phyloP scores from a whole-genome alignment of 2,329 filamentous ascomycete species.

The Zymoseptoria brevis region DNA sequence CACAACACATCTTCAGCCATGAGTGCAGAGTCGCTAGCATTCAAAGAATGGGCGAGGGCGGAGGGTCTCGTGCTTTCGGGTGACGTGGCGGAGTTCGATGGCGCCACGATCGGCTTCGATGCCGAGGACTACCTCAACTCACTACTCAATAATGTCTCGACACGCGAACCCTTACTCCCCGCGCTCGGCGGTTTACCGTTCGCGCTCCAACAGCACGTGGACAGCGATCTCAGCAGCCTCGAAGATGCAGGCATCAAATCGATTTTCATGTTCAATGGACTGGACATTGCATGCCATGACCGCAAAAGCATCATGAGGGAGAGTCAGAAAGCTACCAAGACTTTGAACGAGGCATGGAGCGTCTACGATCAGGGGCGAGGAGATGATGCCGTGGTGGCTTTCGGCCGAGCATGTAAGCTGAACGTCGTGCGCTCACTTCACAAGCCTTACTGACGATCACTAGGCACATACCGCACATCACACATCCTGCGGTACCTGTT shows the following conservation, averaged over 20 bases:
- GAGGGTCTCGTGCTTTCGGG: slow-evolving; percentile 8
- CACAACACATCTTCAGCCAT: background rate
- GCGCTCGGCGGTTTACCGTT: slow-evolving; percentile 83
- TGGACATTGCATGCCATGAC: slow-evolving; percentile 43
- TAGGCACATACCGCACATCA: slow-evolving; percentile 63
- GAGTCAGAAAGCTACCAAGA: slow-evolving; percentile 18
- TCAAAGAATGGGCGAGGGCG: slow-evolving; percentile 13
- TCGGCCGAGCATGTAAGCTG: slow-evolving; percentile 66
- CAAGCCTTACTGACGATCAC: slow-evolving; percentile 12
- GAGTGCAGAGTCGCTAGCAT: slow-evolving; percentile 11
- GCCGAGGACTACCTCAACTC: slow-evolving; percentile 80
- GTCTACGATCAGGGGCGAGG: slow-evolving; percentile 77
- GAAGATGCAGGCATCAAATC: slow-evolving; percentile 60
- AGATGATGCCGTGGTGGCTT: slow-evolving; percentile 73
- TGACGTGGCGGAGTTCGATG: slow-evolving; percentile 21
- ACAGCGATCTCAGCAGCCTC: slow-evolving; percentile 67
- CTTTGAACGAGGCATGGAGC: slow-evolving; percentile 62
- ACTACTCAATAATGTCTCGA: slow-evolving; percentile 61
- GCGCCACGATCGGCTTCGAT: slow-evolving; percentile 28
- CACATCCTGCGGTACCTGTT: slow-evolving; percentile 72
- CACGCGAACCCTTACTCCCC: slow-evolving; percentile 78
- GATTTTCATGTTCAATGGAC: slow-evolving; percentile 86
- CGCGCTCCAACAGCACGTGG: slow-evolving; percentile 63
- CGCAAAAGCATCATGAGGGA: slow-evolving; percentile 21
- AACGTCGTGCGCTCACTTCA: background rate